Conservation (phyloP, 306 rosid species). For the Adenanthera pavonina region DNA sequence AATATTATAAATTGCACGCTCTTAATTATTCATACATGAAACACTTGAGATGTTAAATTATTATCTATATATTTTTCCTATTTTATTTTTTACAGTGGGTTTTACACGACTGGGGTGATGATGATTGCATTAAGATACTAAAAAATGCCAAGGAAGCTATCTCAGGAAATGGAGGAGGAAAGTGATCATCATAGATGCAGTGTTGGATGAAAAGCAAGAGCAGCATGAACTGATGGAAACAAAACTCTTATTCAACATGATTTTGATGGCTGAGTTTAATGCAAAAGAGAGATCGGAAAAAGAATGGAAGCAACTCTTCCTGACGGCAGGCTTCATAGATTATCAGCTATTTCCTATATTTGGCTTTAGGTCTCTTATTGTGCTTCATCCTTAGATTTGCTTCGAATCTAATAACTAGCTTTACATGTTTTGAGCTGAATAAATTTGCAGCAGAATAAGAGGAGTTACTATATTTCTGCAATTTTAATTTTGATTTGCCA, state of each 20-base stretch:
- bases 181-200: not conserved
- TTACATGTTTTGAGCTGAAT: not conserved
- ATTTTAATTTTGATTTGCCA: too few species aligned
- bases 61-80: not conserved
- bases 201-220: not conserved
- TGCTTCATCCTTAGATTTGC: too few species aligned
- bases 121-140: not conserved
- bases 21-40: not conserved
- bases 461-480: not conserved
- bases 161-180: not conserved
- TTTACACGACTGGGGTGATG: not conserved
- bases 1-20: too few species aligned
- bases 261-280: not conserved
- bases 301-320: not conserved
- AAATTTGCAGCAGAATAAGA: not conserved
- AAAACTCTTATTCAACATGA: not conserved
- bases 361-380: not conserved
- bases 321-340: not conserved
- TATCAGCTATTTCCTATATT: not conserved
- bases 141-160: constrained; percentile 6
- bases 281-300: not conserved
- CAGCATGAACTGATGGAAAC: not conserved
- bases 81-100: not conserved
- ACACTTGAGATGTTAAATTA: not conserved
- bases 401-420: not conserved